Evolutionary conservation across 768 basidiomycete genomes (phyloP).

Genomic region (Termitomyces sp.): DNA sequence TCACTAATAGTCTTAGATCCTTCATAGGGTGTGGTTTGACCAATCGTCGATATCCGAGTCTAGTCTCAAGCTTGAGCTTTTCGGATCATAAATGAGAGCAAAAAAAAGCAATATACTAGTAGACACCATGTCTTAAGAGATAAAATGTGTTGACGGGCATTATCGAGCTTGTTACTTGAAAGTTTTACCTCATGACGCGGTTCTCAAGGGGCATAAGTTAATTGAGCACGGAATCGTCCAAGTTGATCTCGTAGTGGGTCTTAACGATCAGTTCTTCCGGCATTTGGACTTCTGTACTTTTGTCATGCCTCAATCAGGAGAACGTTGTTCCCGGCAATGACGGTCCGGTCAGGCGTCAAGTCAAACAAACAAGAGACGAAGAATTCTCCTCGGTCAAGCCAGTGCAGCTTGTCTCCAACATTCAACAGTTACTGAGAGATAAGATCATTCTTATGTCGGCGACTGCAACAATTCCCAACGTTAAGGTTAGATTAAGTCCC

Average conservation of each 20-base stretch:
- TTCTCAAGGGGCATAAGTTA: not conserved
- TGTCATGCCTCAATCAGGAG: too few relatives aligned
- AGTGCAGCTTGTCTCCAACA: not conserved
- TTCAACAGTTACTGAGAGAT: not conserved
- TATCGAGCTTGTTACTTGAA: not conserved
- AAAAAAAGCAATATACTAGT: not conserved
- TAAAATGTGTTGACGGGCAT: not conserved
- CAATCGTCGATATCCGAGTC: not conserved
- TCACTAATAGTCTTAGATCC: not conserved
- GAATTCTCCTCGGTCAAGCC: not conserved
- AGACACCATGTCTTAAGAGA: not conserved
- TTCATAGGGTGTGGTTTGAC: not conserved
- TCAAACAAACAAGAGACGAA: not conserved
- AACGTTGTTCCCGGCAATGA: not conserved
- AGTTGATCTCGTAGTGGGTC: too few relatives aligned
- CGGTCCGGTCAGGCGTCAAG: not conserved
- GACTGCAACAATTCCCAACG: not conserved
- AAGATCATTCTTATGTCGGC: not conserved
- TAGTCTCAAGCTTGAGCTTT: not conserved
- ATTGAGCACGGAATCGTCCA: not conserved
- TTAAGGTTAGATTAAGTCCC: slow-evolving; percentile 10
- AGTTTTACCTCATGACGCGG: not conserved
- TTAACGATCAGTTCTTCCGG: too few relatives aligned
- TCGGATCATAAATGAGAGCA: not conserved
- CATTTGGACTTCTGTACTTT: too few relatives aligned